Evolutionary conservation across 202 grass and related monocot genomes (phyloP), one percentile per base, ranked within the genome.

Genomic region (Panicum hallii): DNA sequence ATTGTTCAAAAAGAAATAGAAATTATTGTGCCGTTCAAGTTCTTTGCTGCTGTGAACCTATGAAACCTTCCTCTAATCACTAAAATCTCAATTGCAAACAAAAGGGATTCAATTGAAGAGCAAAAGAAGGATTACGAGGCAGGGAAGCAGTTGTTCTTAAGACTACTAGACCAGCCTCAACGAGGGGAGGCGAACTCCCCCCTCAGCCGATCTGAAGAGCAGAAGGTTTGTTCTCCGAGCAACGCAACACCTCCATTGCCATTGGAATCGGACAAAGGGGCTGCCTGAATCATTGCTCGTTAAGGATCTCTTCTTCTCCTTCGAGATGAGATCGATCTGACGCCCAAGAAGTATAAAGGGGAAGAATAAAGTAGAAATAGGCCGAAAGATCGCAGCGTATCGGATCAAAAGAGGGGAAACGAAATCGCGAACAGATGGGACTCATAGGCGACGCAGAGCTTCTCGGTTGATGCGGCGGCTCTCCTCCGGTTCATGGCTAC

Each of bases 91-190:
- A 5, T 2, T 1, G 14, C 4, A 16, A 50, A 16, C 5, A 50
- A 38, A 38, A 38, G 3, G 3, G 36, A 38, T 38, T 38, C 4
- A 38, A 38, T 4, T 38, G 0, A 38, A 54, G 9, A 38, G 38
- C 1, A n/a, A 5, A 41, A 36, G 20, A 32, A 30, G 2, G n/a
- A 40, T 56, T 23, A 7, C 34, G 1, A 49, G 2, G 48, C 5
- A 3, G 15, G 28, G 4, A 43, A 4, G 5, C 8, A 20, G 4
- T 28, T 83, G 79, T 88, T 38, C 79, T 75, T 84, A 69, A 75
- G 78, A 89, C 78, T 89, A 89, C 82, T 89, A 89, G 87, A 89
- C 75, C 62, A 42, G 82, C 76, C 63, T 89, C 87, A 89, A n/a
- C 11, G 87, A 40, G 61, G 52, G 20, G 66, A 89, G 62, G 11